A percentile compares a stretch with the other conserved stretches of the same genome.
Evolutionary conservation across 495 filamentous ascomycete genomes (phyloP).

Genomic region (Hypoxylon perforatum): DNA sequence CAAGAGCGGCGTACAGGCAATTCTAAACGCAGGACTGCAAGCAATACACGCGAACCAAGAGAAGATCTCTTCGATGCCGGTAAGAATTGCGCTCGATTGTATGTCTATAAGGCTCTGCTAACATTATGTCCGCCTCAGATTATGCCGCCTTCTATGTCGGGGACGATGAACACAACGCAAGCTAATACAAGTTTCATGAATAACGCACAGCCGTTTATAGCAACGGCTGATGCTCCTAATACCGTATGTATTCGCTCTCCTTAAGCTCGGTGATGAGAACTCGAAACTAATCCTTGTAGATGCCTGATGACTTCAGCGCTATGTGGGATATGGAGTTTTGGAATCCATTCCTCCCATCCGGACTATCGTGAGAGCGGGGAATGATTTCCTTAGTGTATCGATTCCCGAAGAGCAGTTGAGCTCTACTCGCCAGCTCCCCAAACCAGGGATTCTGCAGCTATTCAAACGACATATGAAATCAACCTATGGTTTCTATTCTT

Average conservation of each 20-base stretch:
- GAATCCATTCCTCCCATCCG: constrained; percentile 29
- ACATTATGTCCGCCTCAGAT: constrained; percentile 32
- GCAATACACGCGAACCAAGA: constrained; percentile 39
- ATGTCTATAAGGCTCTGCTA: background rate
- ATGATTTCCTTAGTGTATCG: background rate
- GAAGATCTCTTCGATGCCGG: constrained; percentile 42
- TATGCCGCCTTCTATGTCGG: constrained; percentile 23
- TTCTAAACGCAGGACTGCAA: constrained; percentile 44
- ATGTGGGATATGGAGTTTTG: constrained; percentile 44
- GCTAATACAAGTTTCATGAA: constrained; percentile 28
- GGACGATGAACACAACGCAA: constrained; percentile 29
- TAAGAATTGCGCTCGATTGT: constrained; percentile 11
- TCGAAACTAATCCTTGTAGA: constrained; percentile 27
- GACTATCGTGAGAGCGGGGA: constrained; percentile 1
- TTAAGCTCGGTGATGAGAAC: background rate
- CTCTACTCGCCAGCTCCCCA: too few species aligned
- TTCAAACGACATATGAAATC: too few species aligned
- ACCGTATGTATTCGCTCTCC: constrained; percentile 27
- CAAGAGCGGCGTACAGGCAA: constrained; percentile 38
- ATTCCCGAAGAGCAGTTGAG: background rate
- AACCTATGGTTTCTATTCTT: too few species aligned
- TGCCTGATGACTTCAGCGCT: constrained; percentile 35
- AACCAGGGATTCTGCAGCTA: too few species aligned
- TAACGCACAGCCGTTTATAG: constrained; percentile 35
- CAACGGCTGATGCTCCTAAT: constrained; percentile 28